phyloP scores from a whole-genome alignment of 164 flowering plant genomes.

The Platanus orientalis region DNA sequence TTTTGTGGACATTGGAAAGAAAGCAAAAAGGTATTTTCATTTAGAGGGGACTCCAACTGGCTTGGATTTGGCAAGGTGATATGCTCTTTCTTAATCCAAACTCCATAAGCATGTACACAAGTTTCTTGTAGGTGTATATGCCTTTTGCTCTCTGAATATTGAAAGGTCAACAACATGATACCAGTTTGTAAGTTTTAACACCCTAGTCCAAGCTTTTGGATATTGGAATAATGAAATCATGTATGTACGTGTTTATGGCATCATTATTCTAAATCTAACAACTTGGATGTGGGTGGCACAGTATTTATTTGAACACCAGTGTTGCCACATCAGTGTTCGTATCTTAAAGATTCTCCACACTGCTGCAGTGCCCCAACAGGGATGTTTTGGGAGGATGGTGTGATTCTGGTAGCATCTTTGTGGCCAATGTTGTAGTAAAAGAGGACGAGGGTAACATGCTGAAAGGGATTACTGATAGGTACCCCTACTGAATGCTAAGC shows the following conservation, averaged over 20 bases:
- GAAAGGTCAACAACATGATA: not conserved
- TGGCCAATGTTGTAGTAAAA: constrained; percentile 45
- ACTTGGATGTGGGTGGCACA: not conserved
- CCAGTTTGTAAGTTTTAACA: not conserved
- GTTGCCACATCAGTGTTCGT: not conserved
- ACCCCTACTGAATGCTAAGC: constrained; percentile 1
- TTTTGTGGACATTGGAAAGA: constrained; percentile 71
- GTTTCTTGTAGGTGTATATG: not conserved
- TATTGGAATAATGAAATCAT: not conserved
- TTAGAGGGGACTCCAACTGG: constrained; percentile 90
- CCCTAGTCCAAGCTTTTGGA: not conserved
- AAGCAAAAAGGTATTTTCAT: constrained; percentile 51
- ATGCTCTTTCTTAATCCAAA: not conserved
- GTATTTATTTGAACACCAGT: too few relatives aligned
- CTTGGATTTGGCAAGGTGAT: constrained; percentile 91
- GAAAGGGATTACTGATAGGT: not conserved
- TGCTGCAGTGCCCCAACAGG: constrained; percentile 43
- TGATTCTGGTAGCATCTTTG: constrained; percentile 76
- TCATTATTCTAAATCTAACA: not conserved
- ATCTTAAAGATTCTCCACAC: not conserved
- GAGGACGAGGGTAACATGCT: constrained; percentile 4
- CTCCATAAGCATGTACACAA: not conserved
- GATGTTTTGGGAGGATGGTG: constrained; percentile 85
- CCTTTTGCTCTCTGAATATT: too few relatives aligned
- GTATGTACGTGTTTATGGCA: not conserved